A percentile compares a stretch with the other conserved stretches of the same genome.
Evolutionary conservation across 176 grass and related monocot species (phyloP).

Genomic region (Elymus sibiricus): DNA sequence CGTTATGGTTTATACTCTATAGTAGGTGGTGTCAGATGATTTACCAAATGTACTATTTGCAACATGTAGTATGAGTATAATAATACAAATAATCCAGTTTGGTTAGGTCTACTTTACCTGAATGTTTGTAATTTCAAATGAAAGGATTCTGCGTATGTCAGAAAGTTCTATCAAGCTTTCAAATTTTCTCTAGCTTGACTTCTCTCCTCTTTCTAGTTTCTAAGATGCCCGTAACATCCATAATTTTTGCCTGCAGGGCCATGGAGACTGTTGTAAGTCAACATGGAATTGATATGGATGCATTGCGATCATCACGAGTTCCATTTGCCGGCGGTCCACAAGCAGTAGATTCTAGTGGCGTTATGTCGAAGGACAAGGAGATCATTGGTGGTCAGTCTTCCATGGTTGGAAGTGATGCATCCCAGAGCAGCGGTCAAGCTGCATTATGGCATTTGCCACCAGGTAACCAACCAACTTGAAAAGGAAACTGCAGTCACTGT

Average conservation of each 20-base stretch:
- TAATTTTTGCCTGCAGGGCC: constrained; percentile 48
- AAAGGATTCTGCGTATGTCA: not conserved
- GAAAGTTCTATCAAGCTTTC: not conserved
- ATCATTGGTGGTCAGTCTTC: constrained; percentile 47
- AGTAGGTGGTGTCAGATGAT: constrained; percentile 1
- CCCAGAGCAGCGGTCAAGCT: constrained; percentile 50
- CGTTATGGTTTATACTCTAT: constrained; percentile 9
- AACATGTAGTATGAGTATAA: not conserved
- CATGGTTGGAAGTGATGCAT: constrained; percentile 51
- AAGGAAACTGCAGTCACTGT: constrained; percentile 24
- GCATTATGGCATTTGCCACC: constrained; percentile 66
- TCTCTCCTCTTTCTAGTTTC: constrained; percentile 3
- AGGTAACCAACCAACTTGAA: constrained; percentile 41
- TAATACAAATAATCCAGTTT: not conserved
- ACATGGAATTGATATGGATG: constrained; percentile 91
- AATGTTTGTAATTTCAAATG: not conserved
- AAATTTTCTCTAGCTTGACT: not conserved
- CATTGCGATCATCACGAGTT: constrained; percentile 63
- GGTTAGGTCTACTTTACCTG: constrained; percentile 4
- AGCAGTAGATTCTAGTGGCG: constrained; percentile 51
- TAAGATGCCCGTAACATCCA: constrained; percentile 1
- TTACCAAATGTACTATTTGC: not conserved
- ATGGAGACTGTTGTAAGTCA: constrained; percentile 98
- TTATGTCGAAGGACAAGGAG: constrained; percentile 75
- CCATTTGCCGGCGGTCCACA: constrained; percentile 68